Base-by-base conservation (phyloP, 768 basidiomycete species). In the Boletus sp. region DNA sequence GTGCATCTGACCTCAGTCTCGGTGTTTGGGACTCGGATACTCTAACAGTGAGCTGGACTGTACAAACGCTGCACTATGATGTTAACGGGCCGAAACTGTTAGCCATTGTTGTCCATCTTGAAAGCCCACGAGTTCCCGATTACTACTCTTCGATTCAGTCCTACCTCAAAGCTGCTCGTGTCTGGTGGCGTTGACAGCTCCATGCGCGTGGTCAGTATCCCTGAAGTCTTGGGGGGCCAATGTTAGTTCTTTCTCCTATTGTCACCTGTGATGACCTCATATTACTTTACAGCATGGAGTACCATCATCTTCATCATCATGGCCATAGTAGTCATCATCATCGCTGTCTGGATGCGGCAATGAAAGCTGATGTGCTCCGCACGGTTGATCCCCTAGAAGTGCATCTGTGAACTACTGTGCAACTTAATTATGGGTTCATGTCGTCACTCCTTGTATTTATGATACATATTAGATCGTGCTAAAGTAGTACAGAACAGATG, bases 41-140 rank as follows among this genome's bases (percentile, higher is more conserved):
- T 2, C 73, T 98, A 24, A 79, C 82, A 53, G 97, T 98, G 70
- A 66, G 87, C 30, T 39, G 52, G 24, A 58, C 49, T 29, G 12
- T 28, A 11, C 20, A 2, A 24, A 28, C 17, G 29, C 41, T 50
- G 15, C 29, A 24, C 12, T 15, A 28, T 47, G 45, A 42, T n/a
- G 41, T 45, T 58, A 17, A 67, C 28, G 8, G 3, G 12, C 14
- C 4, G 39, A 57, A 49, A 41, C 42, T 32, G 20, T 63, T n/a
- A 98, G 95, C 95, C 94, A 1, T 70, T 93, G 12, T 73, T 92
- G 32, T 86, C 86, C 18, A 97, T 99, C 59, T 77, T 98, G 56
- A 92, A 91, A 72, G 91, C 97, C 0, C 96, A 98, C 71, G 94
- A 95, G 57, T 94, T 98, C 71, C 91, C 97, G 5, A 84, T 92